Percentiles rank a stretch among this genome's conserved stretches.
Conservation (phyloP, 352 stramenopile species). For the Pythium periplocum region DNA sequence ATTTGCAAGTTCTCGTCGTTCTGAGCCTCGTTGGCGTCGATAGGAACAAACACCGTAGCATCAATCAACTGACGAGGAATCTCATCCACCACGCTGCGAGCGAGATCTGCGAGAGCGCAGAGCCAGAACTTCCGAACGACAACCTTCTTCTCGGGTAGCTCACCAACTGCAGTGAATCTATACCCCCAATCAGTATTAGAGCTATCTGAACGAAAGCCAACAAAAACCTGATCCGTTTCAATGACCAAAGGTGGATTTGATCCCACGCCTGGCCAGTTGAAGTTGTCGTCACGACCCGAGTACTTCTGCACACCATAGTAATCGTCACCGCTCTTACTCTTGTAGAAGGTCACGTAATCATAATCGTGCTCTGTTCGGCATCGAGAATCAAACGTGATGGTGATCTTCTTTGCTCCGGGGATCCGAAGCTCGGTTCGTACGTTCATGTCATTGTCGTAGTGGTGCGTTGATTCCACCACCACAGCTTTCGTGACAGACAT, state of each 20-base stretch:
- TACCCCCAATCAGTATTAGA: slow-evolving; percentile 84
- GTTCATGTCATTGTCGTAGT: slow-evolving; percentile 81
- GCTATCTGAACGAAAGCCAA: slow-evolving; percentile 80
- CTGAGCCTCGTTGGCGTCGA: slow-evolving; percentile 39
- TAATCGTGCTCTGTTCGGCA: slow-evolving; percentile 83
- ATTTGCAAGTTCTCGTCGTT: slow-evolving; percentile 61
- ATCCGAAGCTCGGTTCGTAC: slow-evolving; percentile 64
- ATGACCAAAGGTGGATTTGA: slow-evolving; percentile 66
- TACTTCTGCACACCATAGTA: slow-evolving; percentile 72
- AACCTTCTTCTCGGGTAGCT: slow-evolving; percentile 57
- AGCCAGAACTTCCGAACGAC: slow-evolving; percentile 59
- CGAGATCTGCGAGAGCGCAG: slow-evolving; percentile 38
- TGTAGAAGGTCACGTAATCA: slow-evolving; percentile 88
- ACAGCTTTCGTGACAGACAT: slow-evolving; percentile 26
- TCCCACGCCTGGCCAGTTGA: slow-evolving; percentile 78
- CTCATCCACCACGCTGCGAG: slow-evolving; percentile 50
- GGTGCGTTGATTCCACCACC: slow-evolving; percentile 72
- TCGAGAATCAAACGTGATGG: slow-evolving; percentile 77
- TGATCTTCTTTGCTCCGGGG: slow-evolving; percentile 60
- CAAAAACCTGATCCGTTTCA: slow-evolving; percentile 68
- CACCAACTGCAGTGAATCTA: slow-evolving; percentile 62
- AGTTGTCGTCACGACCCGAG: slow-evolving; percentile 58
- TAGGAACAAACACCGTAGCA: slow-evolving; percentile 37
- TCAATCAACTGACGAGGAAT: slow-evolving; percentile 44
- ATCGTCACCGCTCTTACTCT: slow-evolving; percentile 42